phyloP scores from a whole-genome alignment of 441 rosid species.

The Mallotus repandus region DNA sequence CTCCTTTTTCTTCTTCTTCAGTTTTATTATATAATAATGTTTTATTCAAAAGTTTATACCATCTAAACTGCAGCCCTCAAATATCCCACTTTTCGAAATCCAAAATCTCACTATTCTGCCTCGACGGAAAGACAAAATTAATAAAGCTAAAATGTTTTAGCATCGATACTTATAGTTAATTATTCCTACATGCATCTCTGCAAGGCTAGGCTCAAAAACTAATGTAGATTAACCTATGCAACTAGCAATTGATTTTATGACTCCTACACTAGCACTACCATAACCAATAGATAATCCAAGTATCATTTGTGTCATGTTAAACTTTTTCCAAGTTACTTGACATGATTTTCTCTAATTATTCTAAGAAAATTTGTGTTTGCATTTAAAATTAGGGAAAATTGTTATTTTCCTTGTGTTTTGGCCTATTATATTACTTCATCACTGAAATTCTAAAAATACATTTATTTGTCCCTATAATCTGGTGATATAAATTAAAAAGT shows the following conservation, averaged over 20 bases:
- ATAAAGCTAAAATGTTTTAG: not conserved
- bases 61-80: not conserved
- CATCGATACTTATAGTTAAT: not conserved
- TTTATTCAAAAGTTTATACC: slow-evolving; percentile 12
- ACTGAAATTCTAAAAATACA: no score
- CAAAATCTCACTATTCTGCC: slow-evolving; percentile 2
- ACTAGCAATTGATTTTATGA: not conserved
- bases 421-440: no score
- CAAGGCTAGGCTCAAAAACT: not conserved
- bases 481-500: no score
- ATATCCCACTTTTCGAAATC: not conserved
- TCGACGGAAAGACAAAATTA: not conserved
- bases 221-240: not conserved
- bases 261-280: not conserved
- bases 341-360: no score
- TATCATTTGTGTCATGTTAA: not conserved
- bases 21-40: slow-evolving; percentile 7
- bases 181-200: not conserved
- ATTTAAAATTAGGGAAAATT: no score
- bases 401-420: no score
- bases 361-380: no score
- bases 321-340: no score
- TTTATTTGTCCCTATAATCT: no score
- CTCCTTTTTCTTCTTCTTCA: slow-evolving; percentile 14
- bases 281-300: not conserved